Evolutionary conservation across 164 flowering plant species (phyloP).

Genomic region (Berberis thunbergii): DNA sequence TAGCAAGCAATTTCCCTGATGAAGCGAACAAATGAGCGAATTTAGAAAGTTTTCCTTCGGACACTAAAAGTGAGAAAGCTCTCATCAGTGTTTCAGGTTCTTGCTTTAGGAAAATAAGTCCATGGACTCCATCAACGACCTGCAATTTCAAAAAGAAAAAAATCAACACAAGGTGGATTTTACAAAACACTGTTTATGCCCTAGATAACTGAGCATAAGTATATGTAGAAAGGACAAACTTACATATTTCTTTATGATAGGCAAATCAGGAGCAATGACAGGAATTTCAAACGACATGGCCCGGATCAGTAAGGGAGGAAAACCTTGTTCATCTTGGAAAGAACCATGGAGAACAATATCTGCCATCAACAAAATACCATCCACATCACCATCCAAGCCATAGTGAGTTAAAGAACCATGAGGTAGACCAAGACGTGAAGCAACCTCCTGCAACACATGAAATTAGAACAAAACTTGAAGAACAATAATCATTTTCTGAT

Average conservation of each 20-base stretch:
- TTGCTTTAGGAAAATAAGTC: slow-evolving; percentile 46
- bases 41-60: slow-evolving; percentile 57
- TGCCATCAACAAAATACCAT: slow-evolving; percentile 61
- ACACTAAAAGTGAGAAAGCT: slow-evolving; percentile 60
- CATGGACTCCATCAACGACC: slow-evolving; percentile 78
- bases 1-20: slow-evolving; percentile 67
- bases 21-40: slow-evolving; percentile 55
- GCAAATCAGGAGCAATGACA: slow-evolving; percentile 66
- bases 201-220: background rate
- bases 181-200: background rate
- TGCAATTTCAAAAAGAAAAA: slow-evolving; percentile 16
- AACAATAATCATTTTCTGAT: background rate
- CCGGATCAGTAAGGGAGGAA: slow-evolving; percentile 73
- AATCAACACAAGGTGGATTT: background rate
- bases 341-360: slow-evolving; percentile 87
- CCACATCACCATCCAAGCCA: slow-evolving; percentile 62
- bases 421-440: slow-evolving; percentile 58
- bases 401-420: slow-evolving; percentile 62
- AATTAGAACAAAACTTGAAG: slow-evolving; percentile 9
- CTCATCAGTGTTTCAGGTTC: slow-evolving; percentile 54
- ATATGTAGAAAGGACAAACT: slow-evolving; percentile 17
- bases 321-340: slow-evolving; percentile 76
- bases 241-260: slow-evolving; percentile 66
- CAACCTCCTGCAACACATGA: slow-evolving; percentile 47
- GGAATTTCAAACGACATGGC: slow-evolving; percentile 91